Conservation (phyloP, 2,329 filamentous ascomycete genomes). For the Exophiala calicioides region DNA sequence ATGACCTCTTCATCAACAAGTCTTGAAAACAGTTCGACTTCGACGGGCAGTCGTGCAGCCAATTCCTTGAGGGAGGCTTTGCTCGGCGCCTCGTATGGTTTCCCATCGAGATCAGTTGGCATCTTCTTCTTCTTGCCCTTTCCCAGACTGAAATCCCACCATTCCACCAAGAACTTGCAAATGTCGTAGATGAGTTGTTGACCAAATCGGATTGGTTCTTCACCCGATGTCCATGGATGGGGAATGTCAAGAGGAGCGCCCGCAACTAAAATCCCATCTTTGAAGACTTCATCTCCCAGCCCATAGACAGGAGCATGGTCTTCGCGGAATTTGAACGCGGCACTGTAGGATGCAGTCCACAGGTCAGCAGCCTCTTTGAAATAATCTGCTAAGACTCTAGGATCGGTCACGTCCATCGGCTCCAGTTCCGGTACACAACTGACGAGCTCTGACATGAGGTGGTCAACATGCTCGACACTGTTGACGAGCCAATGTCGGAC, state of each 20-base stretch:
- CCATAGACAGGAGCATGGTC: slow-evolving; percentile 72
- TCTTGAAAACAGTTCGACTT: slow-evolving; percentile 26
- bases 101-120: slow-evolving; percentile 29
- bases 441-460: slow-evolving; percentile 77
- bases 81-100: slow-evolving; percentile 28
- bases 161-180: slow-evolving; percentile 33
- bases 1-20: slow-evolving; percentile 26
- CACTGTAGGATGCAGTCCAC: slow-evolving; percentile 64
- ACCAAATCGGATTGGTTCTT: slow-evolving; percentile 23
- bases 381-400: slow-evolving; percentile 45
- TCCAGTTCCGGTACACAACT: slow-evolving; percentile 74
- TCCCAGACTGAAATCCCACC: slow-evolving; percentile 34
- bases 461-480: slow-evolving; percentile 70
- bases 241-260: slow-evolving; percentile 67
- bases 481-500: slow-evolving; percentile 86
- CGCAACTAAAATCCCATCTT: slow-evolving; percentile 63
- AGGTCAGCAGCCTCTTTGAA: slow-evolving; percentile 74
- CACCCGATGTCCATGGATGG: slow-evolving; percentile 80
- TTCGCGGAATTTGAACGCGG: slow-evolving; percentile 69
- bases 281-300: slow-evolving; percentile 65
- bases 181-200: slow-evolving; percentile 27
- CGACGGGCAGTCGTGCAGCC: slow-evolving; percentile 22
- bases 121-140: slow-evolving; percentile 30
- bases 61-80: slow-evolving; percentile 23
- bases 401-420: slow-evolving; percentile 59